A percentile compares a stretch with the other conserved stretches of the same genome.
phyloP scores from a whole-genome alignment of 331 rosid genomes.

The Rosa hybrid region DNA sequence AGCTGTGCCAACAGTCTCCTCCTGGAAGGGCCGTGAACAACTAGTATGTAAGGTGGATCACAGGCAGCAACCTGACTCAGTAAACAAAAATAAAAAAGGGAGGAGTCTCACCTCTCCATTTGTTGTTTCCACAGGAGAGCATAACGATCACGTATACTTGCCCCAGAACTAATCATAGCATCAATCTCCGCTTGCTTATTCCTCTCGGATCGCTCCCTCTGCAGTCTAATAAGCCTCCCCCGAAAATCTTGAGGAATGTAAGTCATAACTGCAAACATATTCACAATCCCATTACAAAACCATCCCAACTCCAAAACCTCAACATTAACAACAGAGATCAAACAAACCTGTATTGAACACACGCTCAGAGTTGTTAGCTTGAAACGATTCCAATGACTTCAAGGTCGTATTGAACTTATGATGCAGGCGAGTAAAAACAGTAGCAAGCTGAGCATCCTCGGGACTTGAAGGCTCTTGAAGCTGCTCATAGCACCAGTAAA shows the following conservation, averaged over 20 bases:
- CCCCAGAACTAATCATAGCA: slow-evolving; percentile 78
- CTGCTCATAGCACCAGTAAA: slow-evolving; percentile 35
- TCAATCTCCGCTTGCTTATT: slow-evolving; percentile 92
- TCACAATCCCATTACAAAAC: slow-evolving; percentile 2
- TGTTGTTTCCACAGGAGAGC: slow-evolving; percentile 90
- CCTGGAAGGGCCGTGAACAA: slow-evolving; percentile 47
- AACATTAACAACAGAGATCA: not conserved
- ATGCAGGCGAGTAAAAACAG: slow-evolving; percentile 44
- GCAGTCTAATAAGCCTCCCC: slow-evolving; percentile 84
- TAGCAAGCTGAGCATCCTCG: slow-evolving; percentile 51
- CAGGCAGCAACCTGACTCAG: slow-evolving; percentile 8
- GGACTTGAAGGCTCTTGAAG: slow-evolving; percentile 54
- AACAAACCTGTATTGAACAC: slow-evolving; percentile 79
- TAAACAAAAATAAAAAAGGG: slow-evolving; percentile 1
- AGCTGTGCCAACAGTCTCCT: slow-evolving; percentile 91
- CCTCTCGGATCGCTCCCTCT: slow-evolving; percentile 96
- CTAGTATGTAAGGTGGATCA: slow-evolving; percentile 24
- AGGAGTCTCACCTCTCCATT: slow-evolving; percentile 77
- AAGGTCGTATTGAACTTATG: slow-evolving; percentile 51
- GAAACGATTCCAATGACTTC: slow-evolving; percentile 71
- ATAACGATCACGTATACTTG: slow-evolving; percentile 73
- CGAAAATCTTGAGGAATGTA: slow-evolving; percentile 99
- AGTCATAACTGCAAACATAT: slow-evolving; percentile 73
- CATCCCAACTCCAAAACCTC: not conserved
- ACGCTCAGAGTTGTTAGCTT: slow-evolving; percentile 75